Conservation (phyloP, 805 yeast genomes). For the Maudiozyma saulgeensis region DNA sequence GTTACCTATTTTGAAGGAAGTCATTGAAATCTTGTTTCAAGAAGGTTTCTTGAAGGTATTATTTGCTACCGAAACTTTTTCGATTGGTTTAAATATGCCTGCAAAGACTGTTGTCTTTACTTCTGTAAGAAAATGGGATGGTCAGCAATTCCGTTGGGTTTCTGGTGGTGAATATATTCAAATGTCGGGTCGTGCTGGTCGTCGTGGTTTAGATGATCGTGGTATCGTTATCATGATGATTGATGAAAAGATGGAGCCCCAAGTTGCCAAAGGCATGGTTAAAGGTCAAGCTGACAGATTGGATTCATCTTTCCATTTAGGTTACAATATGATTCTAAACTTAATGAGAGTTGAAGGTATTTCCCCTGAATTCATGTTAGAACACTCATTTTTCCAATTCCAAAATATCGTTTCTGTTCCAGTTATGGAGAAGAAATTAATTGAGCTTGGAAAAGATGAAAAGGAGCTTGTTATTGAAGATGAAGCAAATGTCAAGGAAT, state of each 20-base stretch:
- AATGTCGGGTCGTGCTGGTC: conserved; percentile 99
- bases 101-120: conserved; percentile 98
- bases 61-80: conserved; percentile 96
- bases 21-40: conserved; percentile 91
- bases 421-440: conserved; percentile 55
- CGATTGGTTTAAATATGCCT: conserved; percentile 98
- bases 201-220: conserved; percentile 98
- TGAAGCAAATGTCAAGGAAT: conserved; percentile 65
- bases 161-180: conserved; percentile 99
- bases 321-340: conserved; percentile 94
- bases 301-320: conserved; percentile 95
- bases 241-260: conserved; percentile 99
- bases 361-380: conserved; percentile 95
- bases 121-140: conserved; percentile 97
- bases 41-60: conserved; percentile 91
- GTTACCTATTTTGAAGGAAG: conserved; percentile 86
- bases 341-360: conserved; percentile 96
- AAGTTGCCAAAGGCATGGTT: conserved; percentile 98
- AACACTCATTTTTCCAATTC: conserved; percentile 87
- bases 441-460: conserved; percentile 42
- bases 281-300: conserved; percentile 97
- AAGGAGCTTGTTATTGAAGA: conserved; percentile 55
- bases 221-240: conserved; percentile 99
- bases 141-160: conserved; percentile 95
- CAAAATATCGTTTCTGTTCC: conserved; percentile 92